Evolutionary conservation across 768 basidiomycete genomes (phyloP).

Genomic region (Tulasnella sp.): DNA sequence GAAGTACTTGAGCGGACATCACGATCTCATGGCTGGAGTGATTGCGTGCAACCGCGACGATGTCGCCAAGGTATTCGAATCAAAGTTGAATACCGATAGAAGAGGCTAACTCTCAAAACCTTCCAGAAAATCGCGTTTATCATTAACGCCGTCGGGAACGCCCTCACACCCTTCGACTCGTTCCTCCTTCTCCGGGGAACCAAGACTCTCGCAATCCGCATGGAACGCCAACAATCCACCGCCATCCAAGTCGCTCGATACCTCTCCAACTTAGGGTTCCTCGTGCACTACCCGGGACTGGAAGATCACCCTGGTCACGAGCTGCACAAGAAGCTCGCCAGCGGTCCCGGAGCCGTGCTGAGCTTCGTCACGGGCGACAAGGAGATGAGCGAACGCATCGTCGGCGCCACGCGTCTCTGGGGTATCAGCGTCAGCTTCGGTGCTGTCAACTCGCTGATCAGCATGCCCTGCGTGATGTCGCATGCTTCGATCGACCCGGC

Average conservation of each 20-base stretch:
- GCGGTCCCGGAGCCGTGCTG: conserved; percentile 86
- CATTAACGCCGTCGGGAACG: conserved; percentile 91
- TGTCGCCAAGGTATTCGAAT: conserved; percentile 54
- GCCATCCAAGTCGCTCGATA: conserved; percentile 78
- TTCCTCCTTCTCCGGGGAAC: conserved; percentile 92
- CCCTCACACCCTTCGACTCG: conserved; percentile 87
- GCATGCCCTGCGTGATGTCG: conserved; percentile 99
- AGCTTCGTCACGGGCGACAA: conserved; percentile 93
- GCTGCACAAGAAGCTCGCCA: conserved; percentile 82
- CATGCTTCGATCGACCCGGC: conserved; percentile 97
- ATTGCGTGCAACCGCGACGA: conserved; percentile 89
- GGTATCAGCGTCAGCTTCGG: conserved; percentile 98
- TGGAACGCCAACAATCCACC: conserved; percentile 85
- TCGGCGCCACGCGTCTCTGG: conserved; percentile 88
- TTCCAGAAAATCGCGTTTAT: conserved; percentile 73
- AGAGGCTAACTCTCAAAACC: background rate
- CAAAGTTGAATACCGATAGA: background rate
- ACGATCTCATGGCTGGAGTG: conserved; percentile 97
- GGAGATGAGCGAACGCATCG: conserved; percentile 79
- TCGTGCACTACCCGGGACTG: conserved; percentile 87
- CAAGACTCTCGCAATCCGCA: conserved; percentile 91
- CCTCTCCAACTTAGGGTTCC: conserved; percentile 74
- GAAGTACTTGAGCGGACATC: conserved; percentile 95
- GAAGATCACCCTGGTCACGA: conserved; percentile 69
- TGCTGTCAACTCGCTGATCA: conserved; percentile 94